These are phyloP conservation scores for Tylopilus rubrobrunneus DNA, from an alignment of 768 basidiomycete genomes.

Conservation along the genomic window DNA sequence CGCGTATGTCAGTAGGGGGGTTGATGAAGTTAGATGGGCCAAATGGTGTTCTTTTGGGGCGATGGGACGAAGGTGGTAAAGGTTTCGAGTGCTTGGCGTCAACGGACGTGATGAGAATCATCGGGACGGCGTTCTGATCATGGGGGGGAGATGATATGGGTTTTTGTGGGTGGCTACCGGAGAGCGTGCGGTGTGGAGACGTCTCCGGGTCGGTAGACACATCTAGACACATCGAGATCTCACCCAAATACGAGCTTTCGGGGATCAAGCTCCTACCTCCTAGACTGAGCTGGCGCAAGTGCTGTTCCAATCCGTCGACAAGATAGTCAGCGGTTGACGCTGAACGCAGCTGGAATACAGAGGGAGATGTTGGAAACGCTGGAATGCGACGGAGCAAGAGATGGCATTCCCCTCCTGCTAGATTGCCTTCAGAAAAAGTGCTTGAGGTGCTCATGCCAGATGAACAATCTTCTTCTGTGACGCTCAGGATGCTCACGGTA, in stretches of 20 bases:
- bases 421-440: background rate
- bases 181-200: background rate
- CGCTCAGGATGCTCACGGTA: conserved; percentile 3
- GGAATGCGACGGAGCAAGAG: background rate
- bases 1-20: background rate
- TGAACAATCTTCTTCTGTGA: conserved; percentile 8
- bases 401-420: background rate
- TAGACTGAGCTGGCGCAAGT: conserved; percentile 18
- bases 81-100: conserved; percentile 23
- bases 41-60: conserved; percentile 12
- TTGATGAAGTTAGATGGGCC: conserved; percentile 9
- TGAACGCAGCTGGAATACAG: conserved; percentile 21
- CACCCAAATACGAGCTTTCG: background rate
- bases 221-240: background rate
- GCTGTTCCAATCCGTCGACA: conserved; percentile 19
- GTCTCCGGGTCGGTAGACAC: background rate
- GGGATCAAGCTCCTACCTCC: conserved; percentile 6
- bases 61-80: conserved; percentile 12
- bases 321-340: conserved; percentile 12
- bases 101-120: conserved; percentile 25
- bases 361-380: conserved; percentile 16
- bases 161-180: background rate
- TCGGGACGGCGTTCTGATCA: conserved; percentile 13
- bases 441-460: conserved; percentile 13
- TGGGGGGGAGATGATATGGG: background rate